phyloP scores from a whole-genome alignment of 192 early-diverging fungal genomes.

The Podila horticola region DNA sequence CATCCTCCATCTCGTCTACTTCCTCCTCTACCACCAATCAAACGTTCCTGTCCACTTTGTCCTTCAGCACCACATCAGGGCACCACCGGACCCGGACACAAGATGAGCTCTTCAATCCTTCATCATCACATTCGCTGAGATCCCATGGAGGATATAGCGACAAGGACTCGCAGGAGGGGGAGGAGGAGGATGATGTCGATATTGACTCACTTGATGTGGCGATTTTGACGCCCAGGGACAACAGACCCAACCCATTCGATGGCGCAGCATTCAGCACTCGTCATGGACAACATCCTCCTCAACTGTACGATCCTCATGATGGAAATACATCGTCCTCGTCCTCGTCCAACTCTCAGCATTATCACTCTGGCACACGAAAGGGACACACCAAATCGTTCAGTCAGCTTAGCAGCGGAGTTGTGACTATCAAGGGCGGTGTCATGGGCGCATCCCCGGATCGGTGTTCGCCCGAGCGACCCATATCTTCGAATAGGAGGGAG shows the following conservation, averaged over 20 bases:
- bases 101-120: neutral
- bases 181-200: neutral
- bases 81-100: constrained; percentile 6
- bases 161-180: neutral
- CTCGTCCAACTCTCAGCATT: neutral
- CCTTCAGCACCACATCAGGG: constrained; percentile 31
- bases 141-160: neutral
- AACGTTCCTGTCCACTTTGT: constrained; percentile 34
- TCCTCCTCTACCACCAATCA: constrained; percentile 23
- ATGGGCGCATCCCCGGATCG: no score
- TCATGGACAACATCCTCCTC: neutral
- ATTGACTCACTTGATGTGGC: neutral
- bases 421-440: neutral
- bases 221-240: neutral
- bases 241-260: neutral
- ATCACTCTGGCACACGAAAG: neutral
- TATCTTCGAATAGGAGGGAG: neutral
- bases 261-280: neutral
- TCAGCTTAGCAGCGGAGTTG: neutral
- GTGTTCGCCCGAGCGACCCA: neutral
- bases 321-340: neutral
- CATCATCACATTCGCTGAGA: neutral
- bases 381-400: neutral
- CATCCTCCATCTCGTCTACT: constrained; percentile 20
- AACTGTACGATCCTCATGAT: neutral